Conservation (phyloP, 2,329 filamentous ascomycete species). For the Curvularia sp. region DNA sequence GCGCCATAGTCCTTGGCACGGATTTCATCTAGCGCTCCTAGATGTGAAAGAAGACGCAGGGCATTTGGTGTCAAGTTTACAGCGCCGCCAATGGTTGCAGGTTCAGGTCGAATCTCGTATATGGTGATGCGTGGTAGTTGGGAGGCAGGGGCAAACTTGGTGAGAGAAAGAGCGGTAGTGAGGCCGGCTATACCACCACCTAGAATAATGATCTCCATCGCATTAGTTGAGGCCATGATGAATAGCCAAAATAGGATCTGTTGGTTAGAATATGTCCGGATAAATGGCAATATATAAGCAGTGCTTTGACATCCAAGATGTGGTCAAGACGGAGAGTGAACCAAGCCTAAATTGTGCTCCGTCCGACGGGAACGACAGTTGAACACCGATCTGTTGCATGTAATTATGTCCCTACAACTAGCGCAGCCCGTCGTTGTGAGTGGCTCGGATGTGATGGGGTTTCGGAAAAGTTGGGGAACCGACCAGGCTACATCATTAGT, state of each 20-base stretch:
- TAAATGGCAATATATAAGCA: neutral
- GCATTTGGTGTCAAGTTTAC: constrained; percentile 68
- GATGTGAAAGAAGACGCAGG: constrained; percentile 61
- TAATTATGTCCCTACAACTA: constrained; percentile 1
- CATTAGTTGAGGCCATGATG: constrained; percentile 13
- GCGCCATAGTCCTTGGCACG: constrained; percentile 50
- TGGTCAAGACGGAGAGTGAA: neutral
- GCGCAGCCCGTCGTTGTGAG: neutral
- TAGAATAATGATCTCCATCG: constrained; percentile 39
- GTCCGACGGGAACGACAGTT: neutral
- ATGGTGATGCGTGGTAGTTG: constrained; percentile 53
- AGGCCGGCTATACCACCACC: constrained; percentile 46
- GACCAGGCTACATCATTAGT: constrained; percentile 9
- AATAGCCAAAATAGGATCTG: neutral
- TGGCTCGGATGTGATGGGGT: constrained; percentile 5
- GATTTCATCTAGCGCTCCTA: constrained; percentile 57
- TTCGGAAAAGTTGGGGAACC: constrained; percentile 18
- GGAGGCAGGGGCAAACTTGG: constrained; percentile 50
- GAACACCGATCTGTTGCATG: neutral
- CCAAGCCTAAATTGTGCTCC: constrained; percentile 3
- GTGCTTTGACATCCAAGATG: neutral
- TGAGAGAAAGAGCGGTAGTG: constrained; percentile 53
- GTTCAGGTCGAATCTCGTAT: constrained; percentile 57
- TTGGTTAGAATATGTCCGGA: neutral
- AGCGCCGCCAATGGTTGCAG: constrained; percentile 63